These are phyloP conservation scores for Cylindrotheca fusiformis DNA, from an alignment of 108 stramenopile species.

Conservation along the genomic window DNA sequence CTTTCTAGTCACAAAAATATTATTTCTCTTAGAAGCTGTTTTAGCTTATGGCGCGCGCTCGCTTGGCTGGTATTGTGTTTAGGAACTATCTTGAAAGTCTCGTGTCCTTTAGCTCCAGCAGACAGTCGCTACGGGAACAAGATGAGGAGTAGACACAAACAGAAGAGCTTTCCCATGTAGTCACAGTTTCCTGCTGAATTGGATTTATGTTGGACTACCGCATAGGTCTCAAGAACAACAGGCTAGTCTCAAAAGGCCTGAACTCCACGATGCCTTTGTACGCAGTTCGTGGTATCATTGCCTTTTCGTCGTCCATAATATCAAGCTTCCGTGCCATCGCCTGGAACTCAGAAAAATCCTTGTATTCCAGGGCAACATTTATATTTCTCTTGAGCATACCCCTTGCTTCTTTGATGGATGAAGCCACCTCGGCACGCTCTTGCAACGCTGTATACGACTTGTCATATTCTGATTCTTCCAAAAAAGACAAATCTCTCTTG, in stretches of 20 bases:
- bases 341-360: constrained; percentile 40
- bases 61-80: neutral
- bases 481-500: constrained; percentile 59
- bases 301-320: constrained; percentile 90
- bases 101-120: too few relatives aligned
- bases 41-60: neutral
- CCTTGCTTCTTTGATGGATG: constrained; percentile 41
- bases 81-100: too few relatives aligned
- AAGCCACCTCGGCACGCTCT: constrained; percentile 27
- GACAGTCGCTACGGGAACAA: too few relatives aligned
- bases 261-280: constrained; percentile 90
- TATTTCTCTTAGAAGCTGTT: neutral
- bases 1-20: constrained; percentile 1
- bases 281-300: constrained; percentile 83
- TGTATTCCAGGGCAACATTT: constrained; percentile 58
- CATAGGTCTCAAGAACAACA: constrained; percentile 45
- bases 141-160: too few relatives aligned
- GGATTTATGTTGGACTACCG: neutral
- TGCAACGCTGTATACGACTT: constrained; percentile 46
- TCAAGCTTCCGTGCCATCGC: constrained; percentile 51
- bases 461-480: constrained; percentile 44
- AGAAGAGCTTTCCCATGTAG: too few relatives aligned
- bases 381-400: constrained; percentile 16
- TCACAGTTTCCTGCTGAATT: too few relatives aligned
- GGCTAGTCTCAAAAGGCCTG: constrained; percentile 29